Base-by-base conservation (phyloP, 495 filamentous ascomycete species). In the Lophium mytilinum region DNA sequence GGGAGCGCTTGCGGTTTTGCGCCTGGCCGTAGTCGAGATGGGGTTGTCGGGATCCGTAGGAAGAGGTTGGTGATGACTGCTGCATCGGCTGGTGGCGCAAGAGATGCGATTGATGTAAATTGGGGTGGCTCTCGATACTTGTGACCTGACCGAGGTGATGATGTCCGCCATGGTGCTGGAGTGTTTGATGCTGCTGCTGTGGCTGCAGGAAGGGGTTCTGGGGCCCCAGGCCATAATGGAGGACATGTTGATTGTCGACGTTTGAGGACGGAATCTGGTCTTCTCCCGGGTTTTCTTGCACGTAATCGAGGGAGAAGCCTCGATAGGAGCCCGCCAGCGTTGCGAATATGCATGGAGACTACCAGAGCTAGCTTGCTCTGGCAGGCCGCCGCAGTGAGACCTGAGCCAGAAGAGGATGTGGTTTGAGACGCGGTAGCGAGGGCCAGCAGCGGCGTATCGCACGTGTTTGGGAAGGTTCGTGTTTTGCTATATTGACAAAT, bases 311-410 rank as follows among this genome's bases (percentile, higher is more conserved):
- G 79, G 79, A 71, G 72, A 80, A 82, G 67, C 78, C 78, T 75
- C 78, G 79, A 72, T 81, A 81, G 65, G 81, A 79, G 73, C 76
- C 73, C 78, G 81, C 81, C 81, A 83, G 79, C 68, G 76, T 83
- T 79, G 75, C 81, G 74, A 76, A 76, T 71, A 81, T 68, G 75
- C 83, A 85, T 85, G 80, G 77, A 78, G 80, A 78, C 82, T 80
- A 80, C 83, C 83, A 83, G 80, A 85, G 80, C 81, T 78, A 75
- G 56, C 71, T 76, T 79, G 80, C 80, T 80, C 79, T 80, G 78
- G 81, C 80, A 82, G 80, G 76, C 78, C 76, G 78, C 79, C 76
- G 52, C 56, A 48, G 63, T 66, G 58, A 58, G 65, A 67, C 65
- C 65, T 59, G 62, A 62, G 63, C 65, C 65, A 67, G 64, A 67